Conservation (phyloP, 495 filamentous ascomycete genomes). For the Penicillium maclennaniae region DNA sequence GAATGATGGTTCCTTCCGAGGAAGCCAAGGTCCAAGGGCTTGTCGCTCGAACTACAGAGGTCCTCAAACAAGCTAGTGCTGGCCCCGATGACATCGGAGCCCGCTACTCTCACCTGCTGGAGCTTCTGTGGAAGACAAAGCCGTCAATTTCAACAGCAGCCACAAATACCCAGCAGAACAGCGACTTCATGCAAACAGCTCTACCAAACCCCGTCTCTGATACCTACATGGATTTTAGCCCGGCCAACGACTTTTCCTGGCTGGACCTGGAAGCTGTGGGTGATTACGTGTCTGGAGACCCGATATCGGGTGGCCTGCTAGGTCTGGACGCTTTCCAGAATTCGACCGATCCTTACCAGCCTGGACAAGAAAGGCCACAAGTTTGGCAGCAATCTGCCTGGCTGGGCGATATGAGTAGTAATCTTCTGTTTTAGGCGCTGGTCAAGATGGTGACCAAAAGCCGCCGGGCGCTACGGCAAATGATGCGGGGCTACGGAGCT, state of each 20-base stretch:
- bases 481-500: constrained; percentile 23
- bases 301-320: constrained; percentile 34
- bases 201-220: constrained; percentile 31
- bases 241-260: constrained; percentile 56
- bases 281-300: constrained; percentile 50
- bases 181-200: constrained; percentile 31
- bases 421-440: constrained; percentile 34
- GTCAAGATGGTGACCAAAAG: not conserved
- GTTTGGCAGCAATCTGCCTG: constrained; percentile 40
- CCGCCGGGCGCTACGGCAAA: constrained; percentile 12
- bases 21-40: constrained; percentile 52
- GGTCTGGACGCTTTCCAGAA: constrained; percentile 40
- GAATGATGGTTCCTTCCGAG: constrained; percentile 48
- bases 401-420: constrained; percentile 43
- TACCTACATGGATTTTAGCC: constrained; percentile 44
- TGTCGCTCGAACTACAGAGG: constrained; percentile 47
- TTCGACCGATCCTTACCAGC: constrained; percentile 25
- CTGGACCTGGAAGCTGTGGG: constrained; percentile 54
- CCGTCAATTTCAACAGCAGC: constrained; percentile 22
- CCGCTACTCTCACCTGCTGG: constrained; percentile 51
- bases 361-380: constrained; percentile 33
- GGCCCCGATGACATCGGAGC: constrained; percentile 52
- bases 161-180: constrained; percentile 30
- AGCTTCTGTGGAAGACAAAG: constrained; percentile 48
- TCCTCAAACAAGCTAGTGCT: constrained; percentile 50